Conservation (phyloP, 495 filamentous ascomycete species). For the Parathielavia hyrcaniae region DNA sequence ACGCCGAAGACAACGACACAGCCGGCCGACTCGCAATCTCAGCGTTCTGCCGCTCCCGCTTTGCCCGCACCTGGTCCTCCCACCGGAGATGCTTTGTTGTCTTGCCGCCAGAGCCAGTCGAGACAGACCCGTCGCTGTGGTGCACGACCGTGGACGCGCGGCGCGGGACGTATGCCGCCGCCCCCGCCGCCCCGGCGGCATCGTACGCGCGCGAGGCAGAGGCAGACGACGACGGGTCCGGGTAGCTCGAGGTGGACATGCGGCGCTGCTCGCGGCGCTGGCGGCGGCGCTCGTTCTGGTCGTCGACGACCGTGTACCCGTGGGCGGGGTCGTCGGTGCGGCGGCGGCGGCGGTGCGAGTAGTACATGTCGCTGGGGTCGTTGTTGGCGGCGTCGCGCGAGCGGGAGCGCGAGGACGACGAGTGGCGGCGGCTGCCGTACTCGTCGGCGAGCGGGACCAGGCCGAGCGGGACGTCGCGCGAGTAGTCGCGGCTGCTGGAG, state of each 20-base stretch:
- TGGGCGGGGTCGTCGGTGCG: constrained; percentile 17
- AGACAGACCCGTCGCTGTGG: constrained; percentile 25
- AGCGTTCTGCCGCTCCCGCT: constrained; percentile 29
- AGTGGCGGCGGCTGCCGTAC: constrained; percentile 17
- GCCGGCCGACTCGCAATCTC: constrained; percentile 35
- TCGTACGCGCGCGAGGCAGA: neutral
- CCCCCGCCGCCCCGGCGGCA: constrained; percentile 1
- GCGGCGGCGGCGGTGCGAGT: constrained; percentile 18
- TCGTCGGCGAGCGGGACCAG: constrained; percentile 23
- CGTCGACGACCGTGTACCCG: constrained; percentile 24
- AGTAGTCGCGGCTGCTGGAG: constrained; percentile 19
- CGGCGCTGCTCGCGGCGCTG: constrained; percentile 21
- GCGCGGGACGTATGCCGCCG: constrained; percentile 12
- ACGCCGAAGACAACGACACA: no score
- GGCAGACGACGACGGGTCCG: constrained; percentile 13
- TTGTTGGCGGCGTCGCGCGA: constrained; percentile 15
- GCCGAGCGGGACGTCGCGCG: constrained; percentile 19
- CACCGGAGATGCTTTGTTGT: constrained; percentile 31
- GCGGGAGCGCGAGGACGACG: constrained; percentile 16
- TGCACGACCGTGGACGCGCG: constrained; percentile 25
- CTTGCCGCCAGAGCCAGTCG: constrained; percentile 22
- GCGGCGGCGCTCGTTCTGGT: constrained; percentile 28
- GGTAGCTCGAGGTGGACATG: constrained; percentile 21
- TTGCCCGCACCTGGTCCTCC: constrained; percentile 30
- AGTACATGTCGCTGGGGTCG: neutral